These are phyloP conservation scores for Talaromyces proteolyticus DNA, from an alignment of 495 filamentous ascomycete species.

Conservation along the genomic window DNA sequence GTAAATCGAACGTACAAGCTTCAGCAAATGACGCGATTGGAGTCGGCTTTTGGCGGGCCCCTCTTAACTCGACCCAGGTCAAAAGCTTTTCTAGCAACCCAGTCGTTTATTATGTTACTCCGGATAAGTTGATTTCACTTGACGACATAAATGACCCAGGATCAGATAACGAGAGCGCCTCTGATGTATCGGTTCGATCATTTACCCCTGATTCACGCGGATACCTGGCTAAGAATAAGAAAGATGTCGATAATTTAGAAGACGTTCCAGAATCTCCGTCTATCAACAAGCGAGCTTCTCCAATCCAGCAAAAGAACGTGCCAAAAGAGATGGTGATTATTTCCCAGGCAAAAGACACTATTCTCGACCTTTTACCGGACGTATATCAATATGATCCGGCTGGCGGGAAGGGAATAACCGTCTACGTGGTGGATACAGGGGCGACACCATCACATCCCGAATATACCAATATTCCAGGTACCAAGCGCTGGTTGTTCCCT, in stretches of 20 bases:
- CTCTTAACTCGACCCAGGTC: background rate
- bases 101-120: background rate
- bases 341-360: background rate
- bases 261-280: no score
- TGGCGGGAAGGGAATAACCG: background rate
- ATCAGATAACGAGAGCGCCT: background rate
- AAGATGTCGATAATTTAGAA: background rate
- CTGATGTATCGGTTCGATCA: background rate
- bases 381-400: background rate
- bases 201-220: background rate
- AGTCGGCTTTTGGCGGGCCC: background rate
- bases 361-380: background rate
- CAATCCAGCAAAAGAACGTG: background rate
- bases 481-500: background rate
- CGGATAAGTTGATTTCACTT: background rate
- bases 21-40: background rate
- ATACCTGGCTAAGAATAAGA: background rate
- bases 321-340: background rate
- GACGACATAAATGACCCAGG: background rate
- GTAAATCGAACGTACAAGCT: background rate
- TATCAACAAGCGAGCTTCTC: background rate
- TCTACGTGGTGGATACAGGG: background rate
- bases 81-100: background rate
- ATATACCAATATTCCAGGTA: background rate
- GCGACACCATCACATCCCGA: background rate